Base-by-base conservation (phyloP, 2,329 filamentous ascomycete species). In the Paecilomyces niveus region DNA sequence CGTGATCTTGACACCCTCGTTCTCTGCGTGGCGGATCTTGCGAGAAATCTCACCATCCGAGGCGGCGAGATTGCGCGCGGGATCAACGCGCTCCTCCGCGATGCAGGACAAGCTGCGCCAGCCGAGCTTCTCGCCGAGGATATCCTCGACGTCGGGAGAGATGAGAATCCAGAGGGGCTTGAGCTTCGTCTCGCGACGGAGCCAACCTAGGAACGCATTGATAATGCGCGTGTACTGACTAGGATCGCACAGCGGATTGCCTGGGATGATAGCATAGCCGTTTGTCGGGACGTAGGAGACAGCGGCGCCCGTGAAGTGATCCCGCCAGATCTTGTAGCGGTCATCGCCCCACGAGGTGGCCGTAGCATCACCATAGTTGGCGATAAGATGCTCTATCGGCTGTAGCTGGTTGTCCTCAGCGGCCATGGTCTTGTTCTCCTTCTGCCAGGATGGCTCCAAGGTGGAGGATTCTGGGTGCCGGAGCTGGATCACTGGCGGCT, bases 281-380 rank as follows among this genome's bases (percentile, higher is more conserved):
- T 85, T 85, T 63, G 89, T 85, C 53, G 85, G 84, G 1, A 94
- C 89, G 69, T 90, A 97, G 10, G 91, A 89, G 33, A 96, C 82
- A 4, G 92, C 92, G 0, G 92, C 92, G 54, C 92, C 92, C 1
- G 89, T 93, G 33, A 78, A 73, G 22, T 83, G 76, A 69, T 96
- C 90, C 31, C 92, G 87, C 90, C 91, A 97, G 59, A 96, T 86
- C 68, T 90, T 83, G 72, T 92, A 96, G 6, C 91, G 86, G 6
- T 92, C 89, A 71, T 97, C 92, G 7, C 94, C 83, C 91, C 92
- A 97, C 0, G 91, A 94, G 0, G 92, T 97, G 69, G 96, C 95
- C 54, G 91, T 92, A 1, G 92, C 91, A 73, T 97, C 92, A 62
- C 92, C 92, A 66, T 97, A 97, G 74, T 97, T 97, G 69, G 91